phyloP scores from a whole-genome alignment of 2,329 filamentous ascomycete species.

The Curvularia spicifera region DNA sequence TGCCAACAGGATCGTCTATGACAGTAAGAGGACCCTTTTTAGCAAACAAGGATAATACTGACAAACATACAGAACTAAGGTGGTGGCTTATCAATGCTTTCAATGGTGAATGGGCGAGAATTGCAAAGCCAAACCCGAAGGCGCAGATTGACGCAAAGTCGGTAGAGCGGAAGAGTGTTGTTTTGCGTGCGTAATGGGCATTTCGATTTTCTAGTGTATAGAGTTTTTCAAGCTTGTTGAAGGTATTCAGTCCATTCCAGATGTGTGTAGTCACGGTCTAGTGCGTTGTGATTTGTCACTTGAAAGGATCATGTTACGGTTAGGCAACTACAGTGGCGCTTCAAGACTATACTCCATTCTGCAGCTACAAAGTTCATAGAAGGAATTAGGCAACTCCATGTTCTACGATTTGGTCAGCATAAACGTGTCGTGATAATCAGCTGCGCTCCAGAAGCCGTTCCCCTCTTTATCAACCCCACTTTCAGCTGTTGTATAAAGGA shows the following conservation, averaged over 20 bases:
- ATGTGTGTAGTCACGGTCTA: neutral
- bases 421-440: neutral
- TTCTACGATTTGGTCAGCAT: neutral
- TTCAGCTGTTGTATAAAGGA: slow-evolving; percentile 1
- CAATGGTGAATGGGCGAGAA: slow-evolving; percentile 87
- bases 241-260: neutral
- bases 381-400: neutral
- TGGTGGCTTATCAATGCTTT: slow-evolving; percentile 98
- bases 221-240: neutral
- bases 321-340: neutral
- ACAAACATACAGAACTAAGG: slow-evolving; percentile 65
- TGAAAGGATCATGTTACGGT: neutral
- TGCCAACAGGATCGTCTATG: slow-evolving; percentile 87
- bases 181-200: neutral
- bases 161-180: slow-evolving; percentile 16
- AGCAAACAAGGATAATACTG: slow-evolving; percentile 4
- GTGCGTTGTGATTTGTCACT: slow-evolving; percentile 4
- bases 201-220: neutral
- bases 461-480: slow-evolving; percentile 14
- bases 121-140: slow-evolving; percentile 59
- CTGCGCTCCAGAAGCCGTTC: slow-evolving; percentile 1
- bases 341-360: neutral
- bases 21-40: slow-evolving; percentile 68
- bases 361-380: neutral
- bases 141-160: slow-evolving; percentile 33